Percentiles rank a stretch among this genome's conserved stretches.
These are phyloP conservation scores for Apiospora rasikravindrae DNA, from an alignment of 2,329 filamentous ascomycete species.

Conservation along the genomic window DNA sequence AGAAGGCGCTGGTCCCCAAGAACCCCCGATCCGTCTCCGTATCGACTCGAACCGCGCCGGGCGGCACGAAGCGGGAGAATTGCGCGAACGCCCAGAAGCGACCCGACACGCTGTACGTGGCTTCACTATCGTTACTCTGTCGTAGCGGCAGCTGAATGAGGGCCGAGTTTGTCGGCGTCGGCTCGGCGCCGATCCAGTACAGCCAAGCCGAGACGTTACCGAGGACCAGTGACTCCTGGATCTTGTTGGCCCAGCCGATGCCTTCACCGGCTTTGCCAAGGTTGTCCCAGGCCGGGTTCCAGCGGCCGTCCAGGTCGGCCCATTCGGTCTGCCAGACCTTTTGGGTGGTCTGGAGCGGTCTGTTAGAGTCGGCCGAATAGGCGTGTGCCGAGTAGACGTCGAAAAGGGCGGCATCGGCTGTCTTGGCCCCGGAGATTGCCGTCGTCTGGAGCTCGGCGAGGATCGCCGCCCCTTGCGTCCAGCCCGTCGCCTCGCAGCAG, in stretches of 20 bases:
- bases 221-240: slow-evolving; percentile 49
- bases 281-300: slow-evolving; percentile 47
- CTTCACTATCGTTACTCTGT: not conserved
- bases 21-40: not conserved
- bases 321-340: slow-evolving; percentile 55
- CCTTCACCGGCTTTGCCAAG: slow-evolving; percentile 49
- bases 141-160: slow-evolving; percentile 5
- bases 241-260: slow-evolving; percentile 52
- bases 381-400: slow-evolving; percentile 48
- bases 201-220: slow-evolving; percentile 51
- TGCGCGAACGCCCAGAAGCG: slow-evolving; percentile 19
- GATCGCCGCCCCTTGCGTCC: slow-evolving; percentile 27
- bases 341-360: slow-evolving; percentile 36
- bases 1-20: slow-evolving; percentile 13
- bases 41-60: slow-evolving; percentile 16
- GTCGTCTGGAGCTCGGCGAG: slow-evolving; percentile 25
- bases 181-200: slow-evolving; percentile 42
- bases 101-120: not conserved
- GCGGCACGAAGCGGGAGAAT: slow-evolving; percentile 18
- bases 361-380: slow-evolving; percentile 45
- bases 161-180: slow-evolving; percentile 24
- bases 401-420: slow-evolving; percentile 33
- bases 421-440: slow-evolving; percentile 34
- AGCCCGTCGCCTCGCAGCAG: slow-evolving; percentile 49
- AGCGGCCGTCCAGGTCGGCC: slow-evolving; percentile 46